Percentiles rank a stretch among this genome's conserved stretches.
These are phyloP conservation scores for Colletotrichum australisinense DNA, from an alignment of 2,329 filamentous ascomycete species.

Conservation along the genomic window DNA sequence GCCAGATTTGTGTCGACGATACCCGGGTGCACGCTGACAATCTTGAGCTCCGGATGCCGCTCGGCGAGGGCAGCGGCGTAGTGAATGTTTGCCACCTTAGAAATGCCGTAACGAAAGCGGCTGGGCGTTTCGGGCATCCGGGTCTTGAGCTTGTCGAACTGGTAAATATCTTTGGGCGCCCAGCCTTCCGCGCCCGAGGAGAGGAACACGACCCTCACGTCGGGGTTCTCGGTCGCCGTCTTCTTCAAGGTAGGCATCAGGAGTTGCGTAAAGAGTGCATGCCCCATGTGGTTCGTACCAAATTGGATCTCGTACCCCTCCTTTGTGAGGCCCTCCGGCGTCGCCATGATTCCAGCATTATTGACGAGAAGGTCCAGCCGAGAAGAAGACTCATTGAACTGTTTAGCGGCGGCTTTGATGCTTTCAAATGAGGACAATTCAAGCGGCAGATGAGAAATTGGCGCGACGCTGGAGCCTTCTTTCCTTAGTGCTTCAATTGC, in stretches of 20 bases:
- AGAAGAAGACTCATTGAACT: slow-evolving; percentile 16
- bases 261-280: slow-evolving; percentile 40
- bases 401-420: slow-evolving; percentile 32
- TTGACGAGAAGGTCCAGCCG: slow-evolving; percentile 47
- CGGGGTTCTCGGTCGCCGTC: slow-evolving; percentile 35
- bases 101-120: slow-evolving; percentile 45
- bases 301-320: slow-evolving; percentile 48
- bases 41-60: slow-evolving; percentile 42
- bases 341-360: slow-evolving; percentile 42
- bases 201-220: slow-evolving; percentile 46
- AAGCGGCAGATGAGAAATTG: slow-evolving; percentile 17
- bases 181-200: slow-evolving; percentile 41
- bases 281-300: slow-evolving; percentile 44
- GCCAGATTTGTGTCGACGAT: slow-evolving; percentile 44
- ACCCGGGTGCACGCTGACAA: slow-evolving; percentile 45
- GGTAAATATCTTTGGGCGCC: slow-evolving; percentile 41
- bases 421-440: slow-evolving; percentile 35
- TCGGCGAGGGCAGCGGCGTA: slow-evolving; percentile 45
- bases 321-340: slow-evolving; percentile 39
- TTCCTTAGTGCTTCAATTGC: slow-evolving; percentile 23
- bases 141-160: slow-evolving; percentile 45
- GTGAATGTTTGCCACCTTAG: slow-evolving; percentile 48
- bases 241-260: slow-evolving; percentile 39
- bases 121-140: slow-evolving; percentile 37
- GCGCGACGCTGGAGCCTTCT: slow-evolving; percentile 1